phyloP scores from a whole-genome alignment of 2,329 filamentous ascomycete genomes.

The Plenodomus tracheiphilus region DNA sequence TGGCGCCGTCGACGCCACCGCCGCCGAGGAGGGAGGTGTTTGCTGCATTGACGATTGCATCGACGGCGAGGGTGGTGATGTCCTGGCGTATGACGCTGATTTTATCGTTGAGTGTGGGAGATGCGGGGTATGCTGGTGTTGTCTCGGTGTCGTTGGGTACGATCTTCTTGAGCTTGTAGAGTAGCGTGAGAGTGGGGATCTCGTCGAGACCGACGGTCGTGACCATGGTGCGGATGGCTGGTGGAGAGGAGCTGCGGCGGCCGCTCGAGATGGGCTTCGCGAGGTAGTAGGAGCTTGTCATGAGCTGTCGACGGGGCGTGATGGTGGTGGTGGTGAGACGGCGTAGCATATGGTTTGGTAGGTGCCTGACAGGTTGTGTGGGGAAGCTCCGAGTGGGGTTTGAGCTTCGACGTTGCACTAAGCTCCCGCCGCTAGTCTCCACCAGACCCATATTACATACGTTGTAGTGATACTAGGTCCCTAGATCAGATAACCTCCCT shows the following conservation, averaged over 20 bases:
- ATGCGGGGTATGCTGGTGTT: slow-evolving; percentile 18
- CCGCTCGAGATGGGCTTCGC: slow-evolving; percentile 16
- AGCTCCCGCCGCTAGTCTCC: slow-evolving; percentile 1
- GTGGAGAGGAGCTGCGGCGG: slow-evolving; percentile 3
- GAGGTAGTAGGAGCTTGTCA: slow-evolving; percentile 31
- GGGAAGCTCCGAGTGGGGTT: slow-evolving; percentile 1
- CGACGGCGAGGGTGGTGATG: slow-evolving; percentile 77
- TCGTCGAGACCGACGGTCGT: slow-evolving; percentile 49
- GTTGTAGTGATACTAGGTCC: too few species aligned
- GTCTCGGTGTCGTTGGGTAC: slow-evolving; percentile 18
- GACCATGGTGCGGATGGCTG: slow-evolving; percentile 17
- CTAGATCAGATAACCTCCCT: too few species aligned
- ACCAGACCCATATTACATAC: neutral
- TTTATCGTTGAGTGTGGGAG: slow-evolving; percentile 60
- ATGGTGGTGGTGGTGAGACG: neutral
- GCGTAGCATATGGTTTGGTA: slow-evolving; percentile 1
- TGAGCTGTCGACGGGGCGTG: slow-evolving; percentile 4
- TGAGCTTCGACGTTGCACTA: slow-evolving; percentile 7
- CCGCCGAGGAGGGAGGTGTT: slow-evolving; percentile 79
- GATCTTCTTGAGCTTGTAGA: slow-evolving; percentile 66
- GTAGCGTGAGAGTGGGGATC: slow-evolving; percentile 65
- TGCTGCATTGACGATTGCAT: slow-evolving; percentile 92
- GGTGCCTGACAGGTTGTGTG: neutral
- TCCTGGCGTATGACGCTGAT: slow-evolving; percentile 74
- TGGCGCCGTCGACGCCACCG: slow-evolving; percentile 78